phyloP scores from a whole-genome alignment of 176 grass and related monocot genomes.

The Sorghum bicolor region Sorghum_bicolor_NCBIv3 NC_012878.2:55349001-55349500 shows the following conservation, averaged over 20 bases:
- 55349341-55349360: constrained; percentile 49
- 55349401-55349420: constrained; percentile 66
- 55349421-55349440: constrained; percentile 62
- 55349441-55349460: constrained; percentile 46
- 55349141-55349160: not conserved
- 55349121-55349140: constrained; percentile 58
- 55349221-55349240: constrained; percentile 46
- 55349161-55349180: constrained; percentile 27
- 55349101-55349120: constrained; percentile 34
- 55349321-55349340: constrained; percentile 49
- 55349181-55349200: constrained; percentile 24
- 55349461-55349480: constrained; percentile 51
- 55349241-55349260: constrained; percentile 31
- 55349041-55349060: constrained; percentile 41
- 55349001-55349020: not conserved
- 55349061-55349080: constrained; percentile 6
- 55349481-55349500: constrained; percentile 45
- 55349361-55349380: constrained; percentile 54
- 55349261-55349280: constrained; percentile 17
- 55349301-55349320: not conserved
- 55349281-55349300: not conserved
- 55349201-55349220: constrained; percentile 46
- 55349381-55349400: constrained; percentile 47
- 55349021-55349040: not conserved
- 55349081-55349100: constrained; percentile 56